Percentiles rank a stretch among this genome's conserved stretches.
These are phyloP conservation scores for Colletotrichum falcatum DNA, from an alignment of 2,329 filamentous ascomycete genomes.

Conservation along the genomic window DNA sequence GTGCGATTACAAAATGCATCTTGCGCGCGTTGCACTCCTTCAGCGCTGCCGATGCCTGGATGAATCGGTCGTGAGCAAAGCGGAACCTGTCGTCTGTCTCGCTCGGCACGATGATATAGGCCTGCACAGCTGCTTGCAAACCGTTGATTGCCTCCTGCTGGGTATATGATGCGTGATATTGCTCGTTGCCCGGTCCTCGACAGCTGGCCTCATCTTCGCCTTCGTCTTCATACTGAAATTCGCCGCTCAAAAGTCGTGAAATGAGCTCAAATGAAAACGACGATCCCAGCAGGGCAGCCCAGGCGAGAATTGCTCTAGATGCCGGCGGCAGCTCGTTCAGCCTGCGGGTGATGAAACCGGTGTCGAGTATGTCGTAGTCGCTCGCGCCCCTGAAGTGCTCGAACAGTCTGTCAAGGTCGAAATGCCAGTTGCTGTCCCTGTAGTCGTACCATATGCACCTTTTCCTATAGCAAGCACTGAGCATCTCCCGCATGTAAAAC, in stretches of 20 bases:
- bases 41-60: constrained; percentile 78
- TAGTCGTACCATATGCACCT: constrained; percentile 94
- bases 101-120: constrained; percentile 82
- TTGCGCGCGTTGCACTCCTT: constrained; percentile 76
- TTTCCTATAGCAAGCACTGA: constrained; percentile 87
- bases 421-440: constrained; percentile 84
- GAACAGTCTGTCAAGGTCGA: constrained; percentile 87
- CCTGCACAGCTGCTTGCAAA: constrained; percentile 74
- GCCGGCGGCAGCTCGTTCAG: constrained; percentile 80
- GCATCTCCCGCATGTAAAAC: constrained; percentile 92
- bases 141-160: constrained; percentile 79
- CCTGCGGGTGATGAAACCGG: constrained; percentile 83
- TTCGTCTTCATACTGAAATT: constrained; percentile 72
- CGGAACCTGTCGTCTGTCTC: constrained; percentile 89
- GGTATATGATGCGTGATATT: constrained; percentile 61
- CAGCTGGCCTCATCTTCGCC: constrained; percentile 54
- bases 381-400: constrained; percentile 84
- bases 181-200: constrained; percentile 45
- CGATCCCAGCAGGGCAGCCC: constrained; percentile 86
- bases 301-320: constrained; percentile 83
- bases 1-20: constrained; percentile 93
- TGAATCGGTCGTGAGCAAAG: constrained; percentile 90
- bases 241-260: constrained; percentile 79
- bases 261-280: constrained; percentile 88
- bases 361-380: constrained; percentile 83